Evolutionary conservation across 1,139 yeast species (phyloP), one percentile per base, ranked within the genome.

Genomic region (Sugiyamaella castrensis): DNA sequence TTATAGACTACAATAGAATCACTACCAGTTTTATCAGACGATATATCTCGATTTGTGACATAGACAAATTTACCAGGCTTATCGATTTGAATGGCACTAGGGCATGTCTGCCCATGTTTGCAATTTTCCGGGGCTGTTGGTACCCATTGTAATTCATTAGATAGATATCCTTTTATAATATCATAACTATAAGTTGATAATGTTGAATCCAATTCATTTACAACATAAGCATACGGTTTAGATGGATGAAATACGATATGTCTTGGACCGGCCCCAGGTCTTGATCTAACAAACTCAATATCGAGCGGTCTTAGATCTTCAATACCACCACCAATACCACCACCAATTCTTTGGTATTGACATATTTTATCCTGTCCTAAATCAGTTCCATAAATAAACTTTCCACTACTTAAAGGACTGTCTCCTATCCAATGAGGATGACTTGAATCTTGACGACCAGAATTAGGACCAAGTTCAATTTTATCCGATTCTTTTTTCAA

Each of bases 391-490:
- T 46, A 50, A 5, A 43, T 42, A 32, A 38, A 46, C 19, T 43
- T 46, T 2, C 43, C 44, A 15, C 32, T 46, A 13, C 42, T 33
- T 29, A 50, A 37, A 19, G 50, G 48, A 13, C 37, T 38, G 11
- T 30, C 37, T 11, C 53, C 53, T 9, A 50, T 43, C 53, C 53
- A 50, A 28, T 50, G 53, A 24, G 53, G 48, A 33, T 50, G 53
- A 36, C 47, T 34, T n/a, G 39, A 33, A 16, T 50, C 53, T 28
- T 50, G 53, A 19, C 53, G 50, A 29, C 35, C 53, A 8, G 27
- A 16, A 12, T 37, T 32, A 5, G 53, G 53, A 3, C 53, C 53
- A n/a, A 46, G 33, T 33, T 46, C 43, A 12, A 43, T 33, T 19
- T 19, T 19, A 11, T 19, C 9, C 8, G 46, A 32, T 13, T 46